Percentiles rank a stretch among this genome's conserved stretches.
Evolutionary conservation across 441 rosid genomes (phyloP).

Genomic region (Breynia disticha): DNA sequence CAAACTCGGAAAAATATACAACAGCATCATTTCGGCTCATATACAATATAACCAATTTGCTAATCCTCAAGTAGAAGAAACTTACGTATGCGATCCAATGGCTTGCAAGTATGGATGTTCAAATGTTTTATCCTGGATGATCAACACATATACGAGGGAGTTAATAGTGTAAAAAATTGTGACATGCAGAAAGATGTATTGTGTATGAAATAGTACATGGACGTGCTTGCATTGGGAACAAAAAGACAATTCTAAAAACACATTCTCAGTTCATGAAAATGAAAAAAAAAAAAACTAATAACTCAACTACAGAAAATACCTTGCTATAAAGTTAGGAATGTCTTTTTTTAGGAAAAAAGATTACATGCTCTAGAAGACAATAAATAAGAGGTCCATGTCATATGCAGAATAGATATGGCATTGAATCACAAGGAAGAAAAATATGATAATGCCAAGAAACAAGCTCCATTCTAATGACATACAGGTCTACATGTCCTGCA

Average conservation of each 20-base stretch:
- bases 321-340: no score
- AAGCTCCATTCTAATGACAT: no score
- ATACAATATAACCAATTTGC: not conserved
- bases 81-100: slow-evolving; percentile 93
- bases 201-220: no score
- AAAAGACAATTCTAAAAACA: not conserved
- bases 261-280: not conserved
- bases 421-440: no score
- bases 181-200: not conserved
- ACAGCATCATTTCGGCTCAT: no score
- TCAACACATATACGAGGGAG: slow-evolving; percentile 14
- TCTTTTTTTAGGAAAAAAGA: no score
- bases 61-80: not conserved
- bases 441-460: no score
- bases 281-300: not conserved
- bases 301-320: not conserved
- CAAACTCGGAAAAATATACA: not conserved
- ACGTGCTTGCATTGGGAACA: no score
- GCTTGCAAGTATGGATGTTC: slow-evolving; percentile 96
- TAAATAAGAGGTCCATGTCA: no score
- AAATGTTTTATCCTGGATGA: slow-evolving; percentile 83
- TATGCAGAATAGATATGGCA: no score
- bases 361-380: no score
- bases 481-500: no score
- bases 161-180: slow-evolving; percentile 1